A percentile compares a stretch with the other conserved stretches of the same genome.
Evolutionary conservation across 441 rosid genomes (phyloP).

Genomic region (Populus tomentosa): DNA sequence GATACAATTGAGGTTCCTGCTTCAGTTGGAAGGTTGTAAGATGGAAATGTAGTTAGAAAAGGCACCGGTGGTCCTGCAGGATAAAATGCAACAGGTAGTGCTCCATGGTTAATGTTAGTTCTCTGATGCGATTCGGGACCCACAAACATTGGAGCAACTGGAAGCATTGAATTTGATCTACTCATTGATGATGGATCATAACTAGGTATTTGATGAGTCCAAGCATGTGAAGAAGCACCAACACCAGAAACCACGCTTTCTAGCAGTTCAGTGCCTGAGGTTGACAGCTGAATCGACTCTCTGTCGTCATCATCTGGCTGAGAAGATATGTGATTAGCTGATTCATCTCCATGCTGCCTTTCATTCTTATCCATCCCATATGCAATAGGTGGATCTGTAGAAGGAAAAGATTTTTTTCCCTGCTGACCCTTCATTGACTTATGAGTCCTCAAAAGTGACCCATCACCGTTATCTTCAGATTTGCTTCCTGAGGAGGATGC

Average conservation of each 20-base stretch:
- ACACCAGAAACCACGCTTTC: constrained; percentile 2
- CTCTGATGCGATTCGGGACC: constrained; percentile 56
- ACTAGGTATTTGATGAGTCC: constrained; percentile 46
- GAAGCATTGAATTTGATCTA: constrained; percentile 53
- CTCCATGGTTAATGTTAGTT: constrained; percentile 42
- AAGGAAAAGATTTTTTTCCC: constrained; percentile 47
- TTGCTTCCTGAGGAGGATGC: constrained; percentile 1
- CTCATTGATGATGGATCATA: constrained; percentile 51
- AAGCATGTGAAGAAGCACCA: constrained; percentile 28
- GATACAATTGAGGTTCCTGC: constrained; percentile 38
- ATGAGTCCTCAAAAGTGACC: constrained; percentile 23
- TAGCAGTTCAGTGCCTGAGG: neutral
- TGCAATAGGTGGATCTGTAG: constrained; percentile 30
- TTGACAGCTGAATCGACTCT: constrained; percentile 11
- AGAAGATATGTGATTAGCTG: constrained; percentile 7
- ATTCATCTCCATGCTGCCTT: constrained; percentile 4
- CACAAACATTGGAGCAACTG: constrained; percentile 47
- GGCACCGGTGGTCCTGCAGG: constrained; percentile 83
- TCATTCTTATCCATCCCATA: constrained; percentile 32
- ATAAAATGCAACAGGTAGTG: constrained; percentile 44
- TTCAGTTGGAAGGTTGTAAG: constrained; percentile 43
- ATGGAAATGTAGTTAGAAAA: constrained; percentile 39
- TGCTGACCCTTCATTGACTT: constrained; percentile 36
- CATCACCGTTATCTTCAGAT: constrained; percentile 79
- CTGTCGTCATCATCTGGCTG: constrained; percentile 1